phyloP scores from a whole-genome alignment of 2,329 filamentous ascomycete genomes.

The Diaporthe sp. region DNA sequence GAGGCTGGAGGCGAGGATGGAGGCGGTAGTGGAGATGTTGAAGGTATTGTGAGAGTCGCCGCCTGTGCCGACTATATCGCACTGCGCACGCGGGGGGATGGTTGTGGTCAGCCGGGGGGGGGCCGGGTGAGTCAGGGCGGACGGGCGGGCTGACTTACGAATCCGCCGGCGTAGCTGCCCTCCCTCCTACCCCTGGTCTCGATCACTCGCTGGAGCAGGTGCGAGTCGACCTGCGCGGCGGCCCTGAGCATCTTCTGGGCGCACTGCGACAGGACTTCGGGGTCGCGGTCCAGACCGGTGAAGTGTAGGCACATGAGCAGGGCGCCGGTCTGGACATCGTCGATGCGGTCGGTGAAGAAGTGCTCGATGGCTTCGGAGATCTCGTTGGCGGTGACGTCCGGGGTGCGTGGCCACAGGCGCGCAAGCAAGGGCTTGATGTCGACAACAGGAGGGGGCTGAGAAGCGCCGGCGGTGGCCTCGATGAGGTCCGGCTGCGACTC shows the following conservation, averaged over 20 bases:
- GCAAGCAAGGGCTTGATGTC: constrained; percentile 79
- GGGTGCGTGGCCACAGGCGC: constrained; percentile 73
- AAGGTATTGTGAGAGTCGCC: constrained; percentile 98
- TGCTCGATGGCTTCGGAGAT: constrained; percentile 90
- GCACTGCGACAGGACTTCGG: constrained; percentile 88
- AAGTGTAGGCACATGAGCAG: constrained; percentile 93
- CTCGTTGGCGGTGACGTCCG: constrained; percentile 75
- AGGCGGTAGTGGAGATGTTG: constrained; percentile 96
- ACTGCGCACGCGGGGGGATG: constrained; percentile 49
- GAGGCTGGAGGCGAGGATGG: constrained; percentile 87
- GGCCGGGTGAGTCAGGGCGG: not conserved
- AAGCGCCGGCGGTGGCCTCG: constrained; percentile 22
- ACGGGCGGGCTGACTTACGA: constrained; percentile 67
- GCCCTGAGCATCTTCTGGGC: constrained; percentile 86
- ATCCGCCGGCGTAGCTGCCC: constrained; percentile 82
- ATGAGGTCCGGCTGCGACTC: constrained; percentile 32
- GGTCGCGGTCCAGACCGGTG: constrained; percentile 83
- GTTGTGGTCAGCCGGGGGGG: constrained; percentile 18
- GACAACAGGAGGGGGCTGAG: constrained; percentile 43
- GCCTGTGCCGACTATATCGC: constrained; percentile 97
- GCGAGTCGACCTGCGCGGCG: constrained; percentile 76
- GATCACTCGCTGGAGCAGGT: constrained; percentile 70
- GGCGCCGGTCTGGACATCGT: constrained; percentile 87
- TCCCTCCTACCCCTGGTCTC: constrained; percentile 69
- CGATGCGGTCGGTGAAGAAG: constrained; percentile 91